A percentile compares a stretch with the other conserved stretches of the same genome.
These are phyloP conservation scores for Rhizoctonia solani DNA, from an alignment of 1,284 basidiomycete genomes.

Conservation along the genomic window DNA sequence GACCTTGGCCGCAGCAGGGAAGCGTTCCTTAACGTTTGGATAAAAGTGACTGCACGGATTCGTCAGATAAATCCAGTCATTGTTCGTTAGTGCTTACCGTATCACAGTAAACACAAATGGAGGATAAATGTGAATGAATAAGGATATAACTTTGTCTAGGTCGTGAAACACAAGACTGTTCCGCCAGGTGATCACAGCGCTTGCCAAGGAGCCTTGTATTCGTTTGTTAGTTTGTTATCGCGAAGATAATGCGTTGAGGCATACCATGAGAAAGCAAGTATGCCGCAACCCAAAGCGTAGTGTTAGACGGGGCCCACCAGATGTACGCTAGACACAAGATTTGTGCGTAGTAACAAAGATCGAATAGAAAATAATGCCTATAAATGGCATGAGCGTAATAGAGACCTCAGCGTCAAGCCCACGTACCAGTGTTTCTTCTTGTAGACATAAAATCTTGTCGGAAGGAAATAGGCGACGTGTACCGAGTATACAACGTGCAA, in stretches of 20 bases:
- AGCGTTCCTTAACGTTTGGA: slow-evolving; percentile 70
- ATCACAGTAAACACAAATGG: slow-evolving; percentile 88
- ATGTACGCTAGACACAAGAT: slow-evolving; percentile 88
- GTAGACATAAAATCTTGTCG: slow-evolving; percentile 78
- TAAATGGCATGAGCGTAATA: slow-evolving; percentile 54
- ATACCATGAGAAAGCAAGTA: slow-evolving; percentile 81
- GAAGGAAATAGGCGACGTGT: slow-evolving; percentile 75
- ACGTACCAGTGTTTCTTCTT: slow-evolving; percentile 60
- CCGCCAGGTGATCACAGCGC: slow-evolving; percentile 94
- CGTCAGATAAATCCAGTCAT: slow-evolving; percentile 9
- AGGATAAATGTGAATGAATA: slow-evolving; percentile 90
- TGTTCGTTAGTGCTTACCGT: slow-evolving; percentile 67
- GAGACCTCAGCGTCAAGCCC: not conserved
- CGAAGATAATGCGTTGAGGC: slow-evolving; percentile 23
- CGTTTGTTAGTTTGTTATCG: not conserved
- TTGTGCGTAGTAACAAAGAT: slow-evolving; percentile 85
- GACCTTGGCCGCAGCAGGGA: slow-evolving; percentile 76
- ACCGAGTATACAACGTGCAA: slow-evolving; percentile 78
- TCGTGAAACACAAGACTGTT: slow-evolving; percentile 97
- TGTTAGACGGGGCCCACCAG: slow-evolving; percentile 77
- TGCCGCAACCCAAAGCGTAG: slow-evolving; percentile 79
- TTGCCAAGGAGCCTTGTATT: slow-evolving; percentile 71
- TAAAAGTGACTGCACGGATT: slow-evolving; percentile 72
- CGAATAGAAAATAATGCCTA: slow-evolving; percentile 90
- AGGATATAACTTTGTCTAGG: slow-evolving; percentile 86